These are phyloP conservation scores for Epichloe sp. DNA, from an alignment of 2,329 filamentous ascomycete species.

Conservation along the genomic window DNA sequence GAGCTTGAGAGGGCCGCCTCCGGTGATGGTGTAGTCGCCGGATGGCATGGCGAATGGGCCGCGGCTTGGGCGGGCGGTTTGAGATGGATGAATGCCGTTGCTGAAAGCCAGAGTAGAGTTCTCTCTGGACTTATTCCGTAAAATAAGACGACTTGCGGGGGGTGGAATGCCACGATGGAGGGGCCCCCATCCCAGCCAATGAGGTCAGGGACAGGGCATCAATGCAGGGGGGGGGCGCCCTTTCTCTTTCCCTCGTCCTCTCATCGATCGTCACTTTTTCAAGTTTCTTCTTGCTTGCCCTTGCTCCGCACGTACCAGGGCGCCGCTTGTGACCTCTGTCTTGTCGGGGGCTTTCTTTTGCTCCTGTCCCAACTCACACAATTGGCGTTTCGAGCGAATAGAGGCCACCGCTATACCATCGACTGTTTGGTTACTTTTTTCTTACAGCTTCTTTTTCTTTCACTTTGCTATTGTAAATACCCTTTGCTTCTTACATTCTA, in stretches of 20 bases:
- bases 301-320: too few species aligned
- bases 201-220: background rate
- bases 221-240: background rate
- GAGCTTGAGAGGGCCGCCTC: constrained; percentile 66
- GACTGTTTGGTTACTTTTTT: background rate
- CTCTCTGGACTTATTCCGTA: too few species aligned
- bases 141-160: too few species aligned
- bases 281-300: background rate
- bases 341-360: background rate
- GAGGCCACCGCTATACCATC: background rate
- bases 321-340: background rate
- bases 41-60: constrained; percentile 42
- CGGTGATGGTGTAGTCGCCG: constrained; percentile 57
- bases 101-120: background rate
- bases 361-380: background rate
- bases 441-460: background rate
- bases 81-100: background rate
- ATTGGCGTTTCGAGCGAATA: background rate
- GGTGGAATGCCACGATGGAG: too few species aligned
- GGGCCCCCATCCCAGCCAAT: background rate
- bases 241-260: background rate
- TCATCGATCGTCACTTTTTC: background rate
- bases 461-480: background rate
- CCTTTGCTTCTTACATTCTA: background rate
- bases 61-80: background rate